Evolutionary conservation across 805 yeast species (phyloP), one percentile per base, ranked within the genome.

Genomic region (Candida lessepsii): DNA sequence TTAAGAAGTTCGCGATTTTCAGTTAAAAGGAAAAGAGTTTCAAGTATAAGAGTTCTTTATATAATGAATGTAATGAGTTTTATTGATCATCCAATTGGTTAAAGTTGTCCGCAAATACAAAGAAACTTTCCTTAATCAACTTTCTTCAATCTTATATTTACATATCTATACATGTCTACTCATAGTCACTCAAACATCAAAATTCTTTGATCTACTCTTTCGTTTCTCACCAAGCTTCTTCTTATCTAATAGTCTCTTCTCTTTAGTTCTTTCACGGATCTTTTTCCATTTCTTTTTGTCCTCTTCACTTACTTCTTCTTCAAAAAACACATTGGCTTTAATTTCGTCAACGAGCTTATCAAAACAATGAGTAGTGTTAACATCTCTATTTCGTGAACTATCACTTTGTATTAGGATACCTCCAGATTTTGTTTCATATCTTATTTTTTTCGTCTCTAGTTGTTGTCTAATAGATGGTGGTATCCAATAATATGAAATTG

Each of bases 331-430:
- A 1, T 58, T 57, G 1, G 57, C 56, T 44, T 69, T 74, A 42
- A 86, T 69, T 40, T 78, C 83, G 2, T 59, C 49, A 3, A 76
- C 61, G 9, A 86, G 66, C 54, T 83, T 83, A n/a, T 61, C 59
- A 43, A 77, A 75, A 48, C 95, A 86, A 18, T 72, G 69, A 4
- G 67, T 70, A 6, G 74, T 56, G 51, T 86, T 86, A 8, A 60
- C 61, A 10, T 76, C 79, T 47, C 87, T 67, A 13, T 78, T 76
- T 21, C 96, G 60, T 4, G 75, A 63, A 7, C 61, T 53, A 42
- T 85, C 90, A 24, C 83, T 74, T 46, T 78, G 83, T 1, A 86
- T 70, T 5, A 83, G 60, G 1, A 86, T 44, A 0, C 76, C 73
- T 9, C 83, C 82, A 1, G 54, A 50, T 41, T 76, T 76, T 1